Conservation (phyloP, 2,329 filamentous ascomycete species). For the Clarireedia sp. region DNA sequence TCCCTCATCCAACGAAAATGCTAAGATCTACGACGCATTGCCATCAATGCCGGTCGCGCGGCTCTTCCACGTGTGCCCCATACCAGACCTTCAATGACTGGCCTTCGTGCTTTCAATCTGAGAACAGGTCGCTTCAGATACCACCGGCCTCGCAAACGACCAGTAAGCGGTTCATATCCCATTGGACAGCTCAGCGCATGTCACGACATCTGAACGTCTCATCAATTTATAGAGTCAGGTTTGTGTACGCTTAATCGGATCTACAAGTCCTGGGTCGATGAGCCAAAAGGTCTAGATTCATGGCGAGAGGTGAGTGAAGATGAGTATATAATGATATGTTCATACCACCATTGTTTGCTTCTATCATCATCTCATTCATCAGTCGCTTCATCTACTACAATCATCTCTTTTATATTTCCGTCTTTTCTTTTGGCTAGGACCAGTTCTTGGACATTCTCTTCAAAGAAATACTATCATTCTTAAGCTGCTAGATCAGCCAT, state of each 20-base stretch:
- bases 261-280: constrained; percentile 9
- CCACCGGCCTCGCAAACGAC: constrained; percentile 15
- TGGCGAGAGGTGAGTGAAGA: constrained; percentile 8
- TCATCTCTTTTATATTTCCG: constrained; percentile 15
- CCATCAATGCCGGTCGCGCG: neutral
- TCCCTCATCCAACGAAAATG: constrained; percentile 1
- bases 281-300: neutral
- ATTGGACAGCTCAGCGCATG: constrained; percentile 29
- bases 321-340: constrained; percentile 26
- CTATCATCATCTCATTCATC: constrained; percentile 22
- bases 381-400: constrained; percentile 21
- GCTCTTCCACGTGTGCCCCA: neutral
- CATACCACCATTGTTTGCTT: constrained; percentile 20
- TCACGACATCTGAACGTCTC: constrained; percentile 26
- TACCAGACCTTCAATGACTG: constrained; percentile 5
- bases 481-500: constrained; percentile 25
- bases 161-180: constrained; percentile 10
- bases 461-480: constrained; percentile 20
- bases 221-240: constrained; percentile 28
- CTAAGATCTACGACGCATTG: neutral
- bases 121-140: neutral
- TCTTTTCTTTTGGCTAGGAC: constrained; percentile 13
- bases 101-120: neutral
- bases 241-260: neutral
- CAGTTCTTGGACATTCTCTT: constrained; percentile 23